Conservation (phyloP, 257 asterid genomes). For the Linderniella brevidens region DNA sequence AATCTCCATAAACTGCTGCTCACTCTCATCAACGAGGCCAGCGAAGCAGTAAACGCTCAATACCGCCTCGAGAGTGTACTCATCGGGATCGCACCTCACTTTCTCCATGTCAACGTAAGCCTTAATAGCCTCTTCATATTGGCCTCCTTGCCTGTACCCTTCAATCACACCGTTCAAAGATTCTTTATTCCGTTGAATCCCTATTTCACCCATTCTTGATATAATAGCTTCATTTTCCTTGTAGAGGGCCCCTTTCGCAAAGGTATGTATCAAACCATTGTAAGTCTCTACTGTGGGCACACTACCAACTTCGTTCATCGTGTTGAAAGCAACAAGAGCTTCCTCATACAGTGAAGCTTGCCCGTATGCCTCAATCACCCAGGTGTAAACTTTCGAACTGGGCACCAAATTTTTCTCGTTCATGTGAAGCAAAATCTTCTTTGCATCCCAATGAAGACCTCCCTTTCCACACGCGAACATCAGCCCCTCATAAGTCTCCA, state of each 20-base stretch:
- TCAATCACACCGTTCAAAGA: slow-evolving; percentile 68
- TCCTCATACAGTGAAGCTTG: slow-evolving; percentile 90
- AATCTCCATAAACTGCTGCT: slow-evolving; percentile 72
- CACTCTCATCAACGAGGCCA: slow-evolving; percentile 83
- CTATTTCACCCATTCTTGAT: slow-evolving; percentile 58
- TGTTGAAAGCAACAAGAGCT: slow-evolving; percentile 83
- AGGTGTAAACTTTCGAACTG: slow-evolving; percentile 64
- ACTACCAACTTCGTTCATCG: slow-evolving; percentile 88
- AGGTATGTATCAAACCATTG: slow-evolving; percentile 64
- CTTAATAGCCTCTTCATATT: slow-evolving; percentile 81
- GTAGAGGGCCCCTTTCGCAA: slow-evolving; percentile 86
- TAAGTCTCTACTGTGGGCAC: slow-evolving; percentile 57
- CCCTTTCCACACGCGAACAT: slow-evolving; percentile 86
- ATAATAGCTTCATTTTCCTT: slow-evolving; percentile 69
- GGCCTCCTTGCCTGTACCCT: slow-evolving; percentile 88
- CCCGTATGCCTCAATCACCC: slow-evolving; percentile 77
- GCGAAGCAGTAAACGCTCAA: slow-evolving; percentile 92
- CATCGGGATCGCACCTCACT: slow-evolving; percentile 87
- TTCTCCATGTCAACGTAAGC: slow-evolving; percentile 89
- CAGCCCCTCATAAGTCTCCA: slow-evolving; percentile 94
- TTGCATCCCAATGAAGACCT: slow-evolving; percentile 75
- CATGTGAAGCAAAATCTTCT: slow-evolving; percentile 64
- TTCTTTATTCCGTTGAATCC: slow-evolving; percentile 42
- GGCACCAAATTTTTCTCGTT: slow-evolving; percentile 62
- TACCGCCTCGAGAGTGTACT: slow-evolving; percentile 81